A percentile compares a stretch with the other conserved stretches of the same genome.
Conservation (phyloP, 176 grass and related monocot genomes). For the Tillandsia leiboldiana region DNA sequence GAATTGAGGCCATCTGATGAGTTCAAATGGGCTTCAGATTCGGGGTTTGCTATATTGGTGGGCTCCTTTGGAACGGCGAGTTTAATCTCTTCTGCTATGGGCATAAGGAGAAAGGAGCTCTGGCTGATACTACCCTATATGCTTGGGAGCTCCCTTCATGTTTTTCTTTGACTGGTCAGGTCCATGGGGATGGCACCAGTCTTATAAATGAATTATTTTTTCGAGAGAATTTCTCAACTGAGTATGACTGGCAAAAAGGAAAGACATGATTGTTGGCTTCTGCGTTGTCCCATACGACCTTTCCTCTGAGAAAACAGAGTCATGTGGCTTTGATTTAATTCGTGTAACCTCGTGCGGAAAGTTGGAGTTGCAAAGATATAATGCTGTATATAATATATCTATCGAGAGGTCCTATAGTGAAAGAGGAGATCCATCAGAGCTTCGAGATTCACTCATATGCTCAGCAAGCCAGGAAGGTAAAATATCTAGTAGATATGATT, state of each 20-base stretch:
- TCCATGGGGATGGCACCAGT: conserved; percentile 17
- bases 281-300: conserved; percentile 41
- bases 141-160: conserved; percentile 60
- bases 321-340: conserved; percentile 54
- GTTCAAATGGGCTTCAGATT: conserved; percentile 37
- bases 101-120: conserved; percentile 26
- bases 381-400: conserved; percentile 16
- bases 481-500: conserved; percentile 10
- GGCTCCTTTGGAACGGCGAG: conserved; percentile 44
- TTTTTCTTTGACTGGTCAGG: conserved; percentile 40
- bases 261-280: conserved; percentile 45
- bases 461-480: conserved; percentile 15
- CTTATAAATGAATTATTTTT: conserved; percentile 43
- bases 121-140: conserved; percentile 28
- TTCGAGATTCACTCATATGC: conserved; percentile 24
- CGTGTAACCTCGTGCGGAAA: conserved; percentile 47
- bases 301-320: conserved; percentile 22
- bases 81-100: conserved; percentile 72
- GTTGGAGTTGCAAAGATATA: conserved; percentile 70
- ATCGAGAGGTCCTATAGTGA: conserved; percentile 22
- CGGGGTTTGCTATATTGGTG: conserved; percentile 68
- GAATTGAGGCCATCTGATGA: conserved; percentile 50
- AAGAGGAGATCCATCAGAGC: conserved; percentile 27
- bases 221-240: conserved; percentile 20
- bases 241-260: conserved; percentile 15